Percentiles rank a stretch among this genome's conserved stretches.
Evolutionary conservation across 768 basidiomycete genomes (phyloP).

Genomic region (Trametes cinnabarina): DNA sequence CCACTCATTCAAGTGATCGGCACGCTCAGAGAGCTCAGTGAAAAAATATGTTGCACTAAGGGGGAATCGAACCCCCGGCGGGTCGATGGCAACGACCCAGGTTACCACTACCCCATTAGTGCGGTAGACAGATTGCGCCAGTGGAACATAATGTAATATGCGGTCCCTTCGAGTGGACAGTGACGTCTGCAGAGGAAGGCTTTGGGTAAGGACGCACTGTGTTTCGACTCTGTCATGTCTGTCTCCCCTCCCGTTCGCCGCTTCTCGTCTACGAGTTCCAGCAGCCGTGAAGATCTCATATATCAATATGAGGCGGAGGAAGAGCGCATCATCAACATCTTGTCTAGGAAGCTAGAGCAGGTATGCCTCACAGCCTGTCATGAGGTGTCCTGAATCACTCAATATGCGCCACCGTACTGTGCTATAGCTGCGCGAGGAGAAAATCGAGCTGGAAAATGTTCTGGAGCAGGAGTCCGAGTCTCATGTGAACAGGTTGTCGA

Average conservation of each 20-base stretch:
- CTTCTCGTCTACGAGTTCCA: slow-evolving; percentile 53
- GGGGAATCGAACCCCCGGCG: slow-evolving; percentile 88
- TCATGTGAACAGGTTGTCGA: slow-evolving; percentile 72
- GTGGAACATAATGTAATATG: too few species aligned
- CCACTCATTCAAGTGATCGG: slow-evolving; percentile 20
- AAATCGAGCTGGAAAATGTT: slow-evolving; percentile 76
- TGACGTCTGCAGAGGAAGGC: slow-evolving; percentile 2
- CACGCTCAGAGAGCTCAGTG: slow-evolving; percentile 38
- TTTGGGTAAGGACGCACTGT: too few species aligned
- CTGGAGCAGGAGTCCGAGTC: slow-evolving; percentile 85
- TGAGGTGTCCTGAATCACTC: not conserved
- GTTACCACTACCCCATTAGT: slow-evolving; percentile 38
- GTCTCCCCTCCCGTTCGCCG: slow-evolving; percentile 57
- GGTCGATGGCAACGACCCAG: slow-evolving; percentile 52
- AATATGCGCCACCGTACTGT: not conserved
- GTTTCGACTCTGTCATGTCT: slow-evolving; percentile 30
- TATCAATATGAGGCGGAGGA: slow-evolving; percentile 90
- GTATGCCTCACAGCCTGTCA: slow-evolving; percentile 36
- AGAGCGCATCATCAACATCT: slow-evolving; percentile 80
- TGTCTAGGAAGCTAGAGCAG: slow-evolving; percentile 83
- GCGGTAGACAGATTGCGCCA: slow-evolving; percentile 3
- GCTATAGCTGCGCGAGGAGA: slow-evolving; percentile 74
- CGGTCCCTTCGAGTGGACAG: too few species aligned
- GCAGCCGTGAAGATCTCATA: slow-evolving; percentile 70
- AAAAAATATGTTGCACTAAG: slow-evolving; percentile 68